Percentiles rank a stretch among this genome's conserved stretches.
Evolutionary conservation across 257 asterid genomes (phyloP).

Genomic region (Solanum gracilifrons): DNA sequence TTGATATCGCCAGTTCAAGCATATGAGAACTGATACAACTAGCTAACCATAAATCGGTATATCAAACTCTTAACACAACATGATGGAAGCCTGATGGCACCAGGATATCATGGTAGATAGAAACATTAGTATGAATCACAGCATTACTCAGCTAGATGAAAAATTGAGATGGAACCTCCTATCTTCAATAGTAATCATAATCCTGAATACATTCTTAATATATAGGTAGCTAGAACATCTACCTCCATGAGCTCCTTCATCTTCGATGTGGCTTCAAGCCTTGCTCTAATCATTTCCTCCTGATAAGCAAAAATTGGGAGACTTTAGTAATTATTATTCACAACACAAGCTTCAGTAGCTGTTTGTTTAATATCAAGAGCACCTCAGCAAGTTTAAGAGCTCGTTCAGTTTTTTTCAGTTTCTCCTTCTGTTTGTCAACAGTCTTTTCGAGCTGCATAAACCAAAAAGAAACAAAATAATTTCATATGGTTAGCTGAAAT

Average conservation of each 20-base stretch:
- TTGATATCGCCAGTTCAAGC: background rate
- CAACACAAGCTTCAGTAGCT: background rate
- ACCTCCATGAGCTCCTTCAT: conserved; percentile 70
- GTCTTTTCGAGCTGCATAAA: conserved; percentile 61
- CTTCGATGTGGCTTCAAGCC: conserved; percentile 58
- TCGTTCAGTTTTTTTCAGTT: conserved; percentile 77
- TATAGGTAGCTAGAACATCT: background rate
- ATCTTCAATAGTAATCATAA: background rate
- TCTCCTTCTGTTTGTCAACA: conserved; percentile 53
- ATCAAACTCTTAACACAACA: background rate
- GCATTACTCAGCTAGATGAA: background rate
- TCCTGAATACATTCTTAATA: background rate
- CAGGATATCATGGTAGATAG: background rate
- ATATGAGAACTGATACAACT: background rate
- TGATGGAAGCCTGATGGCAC: background rate
- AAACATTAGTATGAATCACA: background rate
- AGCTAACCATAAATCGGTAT: background rate
- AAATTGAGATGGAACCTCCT: background rate
- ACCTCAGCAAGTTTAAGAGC: conserved; percentile 96
- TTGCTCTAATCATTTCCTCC: conserved; percentile 87
- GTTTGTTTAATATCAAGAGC: background rate
- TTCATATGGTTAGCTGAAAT: background rate
- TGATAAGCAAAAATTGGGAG: conserved; percentile 14
- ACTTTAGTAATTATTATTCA: background rate
- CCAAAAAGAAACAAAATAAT: background rate